These are phyloP conservation scores for Apiospora hydei DNA, from an alignment of 2,329 filamentous ascomycete species.

Conservation along the genomic window DNA sequence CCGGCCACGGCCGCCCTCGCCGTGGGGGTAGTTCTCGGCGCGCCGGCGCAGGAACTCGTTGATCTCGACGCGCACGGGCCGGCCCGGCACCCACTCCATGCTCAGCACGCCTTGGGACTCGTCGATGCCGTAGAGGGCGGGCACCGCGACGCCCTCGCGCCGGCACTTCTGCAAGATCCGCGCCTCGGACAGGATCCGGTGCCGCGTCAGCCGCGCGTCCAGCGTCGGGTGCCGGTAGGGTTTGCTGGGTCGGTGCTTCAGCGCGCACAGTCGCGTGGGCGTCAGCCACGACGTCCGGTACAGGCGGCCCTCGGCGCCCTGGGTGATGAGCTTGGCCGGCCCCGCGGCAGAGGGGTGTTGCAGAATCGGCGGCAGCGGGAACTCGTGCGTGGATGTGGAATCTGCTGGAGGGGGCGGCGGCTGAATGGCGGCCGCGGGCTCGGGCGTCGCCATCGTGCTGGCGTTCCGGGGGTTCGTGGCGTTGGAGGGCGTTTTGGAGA, in stretches of 20 bases:
- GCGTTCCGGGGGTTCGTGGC: neutral
- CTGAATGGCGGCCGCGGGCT: constrained; percentile 24
- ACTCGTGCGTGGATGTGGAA: constrained; percentile 37
- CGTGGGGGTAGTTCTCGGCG: constrained; percentile 30
- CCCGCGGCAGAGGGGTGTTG: constrained; percentile 62
- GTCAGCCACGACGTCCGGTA: constrained; percentile 85
- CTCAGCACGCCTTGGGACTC: constrained; percentile 74
- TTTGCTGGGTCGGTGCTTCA: constrained; percentile 93
- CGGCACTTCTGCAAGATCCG: constrained; percentile 82
- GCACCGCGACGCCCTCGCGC: constrained; percentile 81
- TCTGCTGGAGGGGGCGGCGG: constrained; percentile 28
- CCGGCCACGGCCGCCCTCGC: constrained; percentile 26
- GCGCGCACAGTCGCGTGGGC: constrained; percentile 72
- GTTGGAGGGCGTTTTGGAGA: neutral
- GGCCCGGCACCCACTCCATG: constrained; percentile 84
- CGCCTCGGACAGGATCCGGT: constrained; percentile 88
- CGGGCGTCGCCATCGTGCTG: constrained; percentile 30
- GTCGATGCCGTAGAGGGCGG: constrained; percentile 77
- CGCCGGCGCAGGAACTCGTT: constrained; percentile 70
- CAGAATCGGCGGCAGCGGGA: constrained; percentile 70
- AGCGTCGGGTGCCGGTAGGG: constrained; percentile 90
- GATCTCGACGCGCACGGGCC: constrained; percentile 72
- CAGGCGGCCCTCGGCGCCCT: constrained; percentile 95
- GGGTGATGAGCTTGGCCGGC: constrained; percentile 76
- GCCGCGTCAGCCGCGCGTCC: constrained; percentile 84